Evolutionary conservation across 192 early-diverging fungal species (phyloP), one percentile per base, ranked within the genome.

Genomic region (Phlyctochytrium bullatum): DNA sequence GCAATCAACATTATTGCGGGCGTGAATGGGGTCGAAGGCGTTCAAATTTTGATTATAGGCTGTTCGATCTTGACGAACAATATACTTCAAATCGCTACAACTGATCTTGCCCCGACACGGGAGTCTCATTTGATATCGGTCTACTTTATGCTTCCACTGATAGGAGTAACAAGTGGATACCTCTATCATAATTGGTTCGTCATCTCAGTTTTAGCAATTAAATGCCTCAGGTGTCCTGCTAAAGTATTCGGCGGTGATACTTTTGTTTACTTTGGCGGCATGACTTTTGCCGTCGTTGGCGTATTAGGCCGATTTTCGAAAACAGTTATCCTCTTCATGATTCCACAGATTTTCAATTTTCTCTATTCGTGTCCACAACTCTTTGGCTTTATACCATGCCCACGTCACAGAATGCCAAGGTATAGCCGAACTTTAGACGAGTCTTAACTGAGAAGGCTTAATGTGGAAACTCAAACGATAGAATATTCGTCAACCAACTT

Each of bases 321-420:
- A 66, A 97, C 97, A 0, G 72, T 98, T 56, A 62, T 99, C 40
- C 72, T 99, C 52, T 91, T 99, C 68, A 96, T 98, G 75, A 73
- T 95, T 3, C 97, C 97, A 0, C 97, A 99, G 74, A 86, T 96
- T 12, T 94, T 99, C 74, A 99, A 99, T 74, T 99, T 99, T 78
- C 29, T 98, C 47, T 93, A 94, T 68, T 97, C 95, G 1, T 84
- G 87, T 24, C 96, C 97, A 20, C 97, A 99, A 75, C 74, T 99
- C 24, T 98, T 98, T 76, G 80, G 88, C 30, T 72, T 98, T n/a
- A 87, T 98, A 2, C 90, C 91, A 12, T 99, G 96, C 75, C 97
- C 96, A 1, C 86, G 97, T 14, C 97, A 99, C 71, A 83, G 97
- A 0, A 88, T 99, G 82, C 97, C 97, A 2, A 75, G 80, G 71